Evolutionary conservation across 306 rosid species (phyloP).

Genomic region (Arachis hypogaea): DNA sequence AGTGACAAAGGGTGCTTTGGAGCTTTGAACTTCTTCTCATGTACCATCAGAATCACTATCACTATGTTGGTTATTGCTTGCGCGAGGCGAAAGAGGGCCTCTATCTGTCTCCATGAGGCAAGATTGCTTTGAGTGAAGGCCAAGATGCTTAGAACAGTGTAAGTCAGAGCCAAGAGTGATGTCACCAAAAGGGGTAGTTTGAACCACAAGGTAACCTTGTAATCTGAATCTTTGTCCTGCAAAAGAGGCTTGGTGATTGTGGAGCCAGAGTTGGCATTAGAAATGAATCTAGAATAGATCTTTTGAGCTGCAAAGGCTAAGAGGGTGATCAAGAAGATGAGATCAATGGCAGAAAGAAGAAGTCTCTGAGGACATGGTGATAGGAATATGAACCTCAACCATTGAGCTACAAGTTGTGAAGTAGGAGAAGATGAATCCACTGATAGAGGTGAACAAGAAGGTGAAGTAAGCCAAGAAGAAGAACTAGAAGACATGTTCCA

Average conservation of each 20-base stretch:
- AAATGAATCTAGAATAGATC: slow-evolving; percentile 36
- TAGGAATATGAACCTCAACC: slow-evolving; percentile 44
- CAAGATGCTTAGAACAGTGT: slow-evolving; percentile 44
- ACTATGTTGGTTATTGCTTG: slow-evolving; percentile 41
- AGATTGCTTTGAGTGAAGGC: slow-evolving; percentile 32
- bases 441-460: slow-evolving; percentile 36
- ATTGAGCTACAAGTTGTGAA: slow-evolving; percentile 18
- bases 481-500: slow-evolving; percentile 44
- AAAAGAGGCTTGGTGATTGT: slow-evolving; percentile 40
- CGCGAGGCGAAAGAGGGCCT: slow-evolving; percentile 39
- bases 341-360: slow-evolving; percentile 38
- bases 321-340: slow-evolving; percentile 37
- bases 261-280: slow-evolving; percentile 13
- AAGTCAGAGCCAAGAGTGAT: slow-evolving; percentile 32
- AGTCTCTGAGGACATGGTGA: slow-evolving; percentile 52
- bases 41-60: slow-evolving; percentile 38
- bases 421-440: slow-evolving; percentile 46
- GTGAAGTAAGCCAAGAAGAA: slow-evolving; percentile 45
- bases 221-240: slow-evolving; percentile 33
- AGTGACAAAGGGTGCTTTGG: slow-evolving; percentile 43
- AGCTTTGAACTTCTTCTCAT: slow-evolving; percentile 45
- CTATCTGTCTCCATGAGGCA: slow-evolving; percentile 46
- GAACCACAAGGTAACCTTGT: slow-evolving; percentile 44
- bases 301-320: slow-evolving; percentile 32
- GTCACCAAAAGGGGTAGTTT: slow-evolving; percentile 38